phyloP scores from a whole-genome alignment of 2,329 filamentous ascomycete genomes.

The Escovopsis sp. region DNA sequence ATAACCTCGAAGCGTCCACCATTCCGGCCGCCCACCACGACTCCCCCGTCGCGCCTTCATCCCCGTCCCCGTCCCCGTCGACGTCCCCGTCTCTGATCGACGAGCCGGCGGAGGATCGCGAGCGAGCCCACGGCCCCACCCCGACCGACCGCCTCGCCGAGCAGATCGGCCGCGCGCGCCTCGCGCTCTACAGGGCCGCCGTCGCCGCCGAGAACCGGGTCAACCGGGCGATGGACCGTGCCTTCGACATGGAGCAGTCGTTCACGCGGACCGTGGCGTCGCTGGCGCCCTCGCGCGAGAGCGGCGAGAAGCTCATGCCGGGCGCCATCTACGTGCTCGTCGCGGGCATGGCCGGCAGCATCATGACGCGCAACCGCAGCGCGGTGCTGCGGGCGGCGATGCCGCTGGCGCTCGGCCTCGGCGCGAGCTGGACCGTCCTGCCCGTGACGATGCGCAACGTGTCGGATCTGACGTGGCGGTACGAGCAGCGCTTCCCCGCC shows the following conservation, averaged over 20 bases:
- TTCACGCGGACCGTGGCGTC: constrained; percentile 83
- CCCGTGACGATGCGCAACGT: constrained; percentile 87
- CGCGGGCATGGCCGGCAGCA: constrained; percentile 86
- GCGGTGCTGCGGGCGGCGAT: constrained; percentile 64
- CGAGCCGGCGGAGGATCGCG: constrained; percentile 8
- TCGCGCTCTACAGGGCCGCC: constrained; percentile 67
- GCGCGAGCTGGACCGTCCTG: constrained; percentile 70
- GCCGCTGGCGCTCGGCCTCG: constrained; percentile 67
- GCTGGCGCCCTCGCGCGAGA: constrained; percentile 72
- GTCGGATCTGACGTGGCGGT: constrained; percentile 74
- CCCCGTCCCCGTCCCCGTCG: no score
- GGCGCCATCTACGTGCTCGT: constrained; percentile 87
- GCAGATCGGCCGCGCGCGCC: constrained; percentile 65
- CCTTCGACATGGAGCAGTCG: constrained; percentile 73
- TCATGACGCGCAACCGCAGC: constrained; percentile 77
- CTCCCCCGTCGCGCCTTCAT: no score
- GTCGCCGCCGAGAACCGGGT: constrained; percentile 64
- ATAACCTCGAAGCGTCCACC: no score
- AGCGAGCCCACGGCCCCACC: constrained; percentile 39
- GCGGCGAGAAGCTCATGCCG: constrained; percentile 78
- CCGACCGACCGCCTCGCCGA: constrained; percentile 80
- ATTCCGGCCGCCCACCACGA: no score
- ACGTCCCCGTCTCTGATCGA: no score
- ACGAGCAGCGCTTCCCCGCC: constrained; percentile 77
- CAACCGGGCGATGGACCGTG: constrained; percentile 67